Conservation (phyloP, 2,329 filamentous ascomycete species). For the Trichophyton mentagrophytes region DNA sequence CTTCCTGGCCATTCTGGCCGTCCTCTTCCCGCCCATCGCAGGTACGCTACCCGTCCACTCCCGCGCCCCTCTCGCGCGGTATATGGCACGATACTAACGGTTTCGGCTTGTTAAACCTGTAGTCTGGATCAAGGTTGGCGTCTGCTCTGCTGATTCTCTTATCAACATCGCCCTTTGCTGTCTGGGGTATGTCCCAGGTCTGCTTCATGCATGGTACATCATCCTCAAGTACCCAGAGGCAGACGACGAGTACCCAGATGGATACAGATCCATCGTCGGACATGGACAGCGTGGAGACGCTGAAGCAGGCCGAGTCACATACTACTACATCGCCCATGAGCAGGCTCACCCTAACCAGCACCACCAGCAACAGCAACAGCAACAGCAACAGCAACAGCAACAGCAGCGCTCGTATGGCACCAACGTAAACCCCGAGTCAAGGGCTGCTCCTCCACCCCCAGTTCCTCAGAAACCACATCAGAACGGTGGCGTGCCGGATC, state of each 20-base stretch:
- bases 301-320: slow-evolving; percentile 47
- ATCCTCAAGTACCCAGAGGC: slow-evolving; percentile 77
- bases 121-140: slow-evolving; percentile 94
- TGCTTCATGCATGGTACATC: slow-evolving; percentile 96
- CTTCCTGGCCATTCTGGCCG: slow-evolving; percentile 47
- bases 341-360: slow-evolving; percentile 19
- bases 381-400: slow-evolving; percentile 15
- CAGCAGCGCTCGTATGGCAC: slow-evolving; percentile 29
- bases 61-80: background rate
- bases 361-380: slow-evolving; percentile 9
- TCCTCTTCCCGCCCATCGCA: slow-evolving; percentile 48
- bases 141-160: slow-evolving; percentile 82
- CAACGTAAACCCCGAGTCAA: slow-evolving; percentile 21
- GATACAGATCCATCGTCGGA: slow-evolving; percentile 52
- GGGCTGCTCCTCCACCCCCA: slow-evolving; percentile 17
- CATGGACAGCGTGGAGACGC: slow-evolving; percentile 29
- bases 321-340: slow-evolving; percentile 58
- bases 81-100: background rate
- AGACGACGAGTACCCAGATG: slow-evolving; percentile 44
- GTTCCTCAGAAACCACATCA: slow-evolving; percentile 8
- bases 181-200: slow-evolving; percentile 68
- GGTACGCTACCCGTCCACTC: slow-evolving; percentile 29
- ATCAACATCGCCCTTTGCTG: slow-evolving; percentile 89
- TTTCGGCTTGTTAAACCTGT: slow-evolving; percentile 10
- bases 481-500: background rate